Evolutionary conservation across 2,329 filamentous ascomycete species (phyloP).

Genomic region (Tothia fuscella): DNA sequence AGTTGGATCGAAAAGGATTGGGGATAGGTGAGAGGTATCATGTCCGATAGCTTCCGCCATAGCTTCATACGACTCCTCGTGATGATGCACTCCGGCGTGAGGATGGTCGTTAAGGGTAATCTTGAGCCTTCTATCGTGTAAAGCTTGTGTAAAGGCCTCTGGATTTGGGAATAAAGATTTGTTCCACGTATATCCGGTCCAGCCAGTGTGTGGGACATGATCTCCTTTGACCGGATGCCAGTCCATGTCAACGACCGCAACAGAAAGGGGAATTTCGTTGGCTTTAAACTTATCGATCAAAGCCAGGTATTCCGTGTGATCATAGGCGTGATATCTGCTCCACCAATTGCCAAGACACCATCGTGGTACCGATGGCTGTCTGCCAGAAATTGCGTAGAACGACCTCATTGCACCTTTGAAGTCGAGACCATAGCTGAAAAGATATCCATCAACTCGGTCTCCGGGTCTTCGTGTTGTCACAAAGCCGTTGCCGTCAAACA

Average conservation of each 20-base stretch:
- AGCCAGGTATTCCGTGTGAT: conserved; percentile 41
- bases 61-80: conserved; percentile 44
- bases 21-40: conserved; percentile 36
- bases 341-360: conserved; percentile 55
- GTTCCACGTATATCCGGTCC: conserved; percentile 54
- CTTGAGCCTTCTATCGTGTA: conserved; percentile 42
- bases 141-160: conserved; percentile 34
- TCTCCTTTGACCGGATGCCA: conserved; percentile 42
- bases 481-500: conserved; percentile 43
- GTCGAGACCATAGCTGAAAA: conserved; percentile 48
- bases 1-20: conserved; percentile 46
- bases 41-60: conserved; percentile 41
- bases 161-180: conserved; percentile 46
- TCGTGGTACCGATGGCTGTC: conserved; percentile 43
- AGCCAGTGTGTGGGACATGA: conserved; percentile 30
- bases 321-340: conserved; percentile 50
- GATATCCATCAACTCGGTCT: conserved; percentile 43
- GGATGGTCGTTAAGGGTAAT: conserved; percentile 51
- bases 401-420: conserved; percentile 42
- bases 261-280: conserved; percentile 42
- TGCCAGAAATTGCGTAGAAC: conserved; percentile 44
- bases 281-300: conserved; percentile 45
- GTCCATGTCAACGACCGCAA: conserved; percentile 54
- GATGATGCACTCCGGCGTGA: conserved; percentile 44
- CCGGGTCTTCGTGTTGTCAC: conserved; percentile 36